Evolutionary conservation across 306 rosid species (phyloP).

Genomic region (Vigna trinervia): DNA sequence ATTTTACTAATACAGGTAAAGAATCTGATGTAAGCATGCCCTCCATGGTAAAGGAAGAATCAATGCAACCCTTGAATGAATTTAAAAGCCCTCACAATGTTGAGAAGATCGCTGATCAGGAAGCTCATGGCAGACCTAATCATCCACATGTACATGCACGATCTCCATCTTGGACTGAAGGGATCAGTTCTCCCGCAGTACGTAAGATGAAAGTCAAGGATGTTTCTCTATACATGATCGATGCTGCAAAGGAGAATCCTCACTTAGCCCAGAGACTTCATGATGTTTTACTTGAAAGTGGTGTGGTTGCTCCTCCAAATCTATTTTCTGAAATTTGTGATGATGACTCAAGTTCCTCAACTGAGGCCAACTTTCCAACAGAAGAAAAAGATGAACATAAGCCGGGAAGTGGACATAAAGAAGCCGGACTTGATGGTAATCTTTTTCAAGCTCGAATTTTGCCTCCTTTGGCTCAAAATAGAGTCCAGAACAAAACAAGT

Average conservation of each 20-base stretch:
- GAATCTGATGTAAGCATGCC: constrained; percentile 57
- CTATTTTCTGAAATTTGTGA: constrained; percentile 77
- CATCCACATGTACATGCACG: constrained; percentile 67
- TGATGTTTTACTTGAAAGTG: constrained; percentile 92
- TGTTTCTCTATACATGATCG: constrained; percentile 95
- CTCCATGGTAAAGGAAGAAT: constrained; percentile 52
- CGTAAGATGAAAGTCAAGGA: constrained; percentile 82
- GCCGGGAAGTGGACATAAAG: constrained; percentile 49
- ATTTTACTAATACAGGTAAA: constrained; percentile 51
- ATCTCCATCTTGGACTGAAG: constrained; percentile 99
- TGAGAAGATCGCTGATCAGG: constrained; percentile 56
- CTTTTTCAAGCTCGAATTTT: constrained; percentile 51
- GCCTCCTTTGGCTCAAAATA: constrained; percentile 69
- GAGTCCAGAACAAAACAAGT: constrained; percentile 60
- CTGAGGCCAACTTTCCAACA: constrained; percentile 31
- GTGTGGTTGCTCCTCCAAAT: constrained; percentile 92
- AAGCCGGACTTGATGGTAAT: constrained; percentile 51
- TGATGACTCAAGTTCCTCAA: constrained; percentile 52
- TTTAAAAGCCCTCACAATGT: constrained; percentile 48
- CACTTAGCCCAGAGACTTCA: constrained; percentile 89
- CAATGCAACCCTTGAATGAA: constrained; percentile 44
- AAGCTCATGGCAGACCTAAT: constrained; percentile 59
- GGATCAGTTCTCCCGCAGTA: constrained; percentile 82
- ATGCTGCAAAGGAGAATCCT: constrained; percentile 97
- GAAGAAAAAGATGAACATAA: constrained; percentile 58